Conservation (phyloP, 208 protist genomes). For the Trypanosoma brucei region DNA sequence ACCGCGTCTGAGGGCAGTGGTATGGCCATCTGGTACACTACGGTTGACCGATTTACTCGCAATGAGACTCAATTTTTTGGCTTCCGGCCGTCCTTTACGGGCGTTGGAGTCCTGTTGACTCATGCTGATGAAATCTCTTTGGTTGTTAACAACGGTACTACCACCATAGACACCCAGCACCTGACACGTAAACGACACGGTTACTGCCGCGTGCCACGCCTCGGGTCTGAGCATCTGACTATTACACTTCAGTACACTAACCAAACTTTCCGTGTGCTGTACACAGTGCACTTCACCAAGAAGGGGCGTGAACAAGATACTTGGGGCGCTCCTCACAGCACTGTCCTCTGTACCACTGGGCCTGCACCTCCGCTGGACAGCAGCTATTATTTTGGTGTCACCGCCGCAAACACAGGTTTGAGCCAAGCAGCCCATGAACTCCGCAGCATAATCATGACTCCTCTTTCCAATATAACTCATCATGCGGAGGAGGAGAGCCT, state of each 20-base stretch:
- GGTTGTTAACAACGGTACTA: constrained; percentile 14
- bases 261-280: constrained; percentile 14
- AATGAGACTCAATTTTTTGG: constrained; percentile 35
- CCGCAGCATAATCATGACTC: constrained; percentile 41
- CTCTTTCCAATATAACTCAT: constrained; percentile 18
- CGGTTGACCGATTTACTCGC: constrained; percentile 10
- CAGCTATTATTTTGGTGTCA: constrained; percentile 33
- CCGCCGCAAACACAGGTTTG: constrained; percentile 20
- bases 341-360: constrained; percentile 15
- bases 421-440: constrained; percentile 30
- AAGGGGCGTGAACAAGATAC: neutral
- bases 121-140: constrained; percentile 34
- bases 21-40: constrained; percentile 40
- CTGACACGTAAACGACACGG: constrained; percentile 13
- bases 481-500: constrained; percentile 24
- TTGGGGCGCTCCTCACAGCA: neutral
- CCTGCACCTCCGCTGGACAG: constrained; percentile 1
- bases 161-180: neutral
- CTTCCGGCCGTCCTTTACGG: constrained; percentile 29
- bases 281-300: constrained; percentile 15
- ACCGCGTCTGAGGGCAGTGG: constrained; percentile 5
- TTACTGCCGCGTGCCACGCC: constrained; percentile 16
- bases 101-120: constrained; percentile 38
- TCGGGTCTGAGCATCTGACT: constrained; percentile 31
- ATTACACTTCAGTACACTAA: constrained; percentile 24